These are phyloP conservation scores for Penicillium corylophilum DNA, from an alignment of 2,329 filamentous ascomycete genomes.

Conservation along the genomic window DNA sequence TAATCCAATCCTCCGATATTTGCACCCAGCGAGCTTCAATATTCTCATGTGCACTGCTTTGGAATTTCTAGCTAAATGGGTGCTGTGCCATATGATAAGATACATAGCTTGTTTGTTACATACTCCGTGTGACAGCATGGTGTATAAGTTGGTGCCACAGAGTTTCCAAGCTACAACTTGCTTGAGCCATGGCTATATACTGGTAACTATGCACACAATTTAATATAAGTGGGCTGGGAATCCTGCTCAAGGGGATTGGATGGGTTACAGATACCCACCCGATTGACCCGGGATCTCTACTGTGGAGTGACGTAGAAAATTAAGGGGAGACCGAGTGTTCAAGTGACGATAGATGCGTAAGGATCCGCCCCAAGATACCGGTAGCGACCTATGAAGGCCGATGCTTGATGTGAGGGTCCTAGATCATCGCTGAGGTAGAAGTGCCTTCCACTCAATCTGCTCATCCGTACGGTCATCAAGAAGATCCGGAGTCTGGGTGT, in stretches of 20 bases:
- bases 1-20: background rate
- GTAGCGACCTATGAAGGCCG: background rate
- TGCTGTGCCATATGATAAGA: background rate
- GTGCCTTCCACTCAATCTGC: conserved; percentile 33
- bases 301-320: too few species aligned
- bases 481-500: conserved; percentile 16
- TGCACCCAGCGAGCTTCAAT: background rate
- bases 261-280: background rate
- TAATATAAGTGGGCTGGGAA: too few species aligned
- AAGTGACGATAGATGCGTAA: background rate
- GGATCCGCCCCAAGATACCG: background rate
- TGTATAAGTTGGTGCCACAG: background rate
- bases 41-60: background rate
- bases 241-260: background rate
- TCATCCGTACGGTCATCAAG: conserved; percentile 25
- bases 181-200: background rate
- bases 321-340: too few species aligned
- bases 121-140: background rate
- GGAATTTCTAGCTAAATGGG: background rate
- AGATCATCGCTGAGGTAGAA: conserved; percentile 24
- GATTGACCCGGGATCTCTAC: background rate
- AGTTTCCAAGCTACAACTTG: background rate
- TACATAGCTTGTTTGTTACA: background rate
- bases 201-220: background rate
- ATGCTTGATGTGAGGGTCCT: background rate